phyloP scores from a whole-genome alignment of 371 early-diverging fungal genomes.

The Mortierella sp. region DNA sequence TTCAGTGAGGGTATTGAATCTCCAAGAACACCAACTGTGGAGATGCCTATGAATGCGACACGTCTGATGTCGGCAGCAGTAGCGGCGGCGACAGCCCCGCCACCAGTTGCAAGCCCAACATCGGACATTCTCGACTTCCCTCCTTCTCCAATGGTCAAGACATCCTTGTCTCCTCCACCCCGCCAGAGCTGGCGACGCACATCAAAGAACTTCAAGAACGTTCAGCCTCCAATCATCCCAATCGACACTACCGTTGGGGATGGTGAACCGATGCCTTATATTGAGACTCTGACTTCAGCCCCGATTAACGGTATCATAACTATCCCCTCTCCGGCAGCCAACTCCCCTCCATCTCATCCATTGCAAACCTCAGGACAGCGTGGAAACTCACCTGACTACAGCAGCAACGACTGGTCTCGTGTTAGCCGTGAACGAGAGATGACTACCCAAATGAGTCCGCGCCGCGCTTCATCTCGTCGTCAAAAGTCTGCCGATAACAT shows the following conservation, averaged over 20 bases:
- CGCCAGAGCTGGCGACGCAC: constrained; percentile 32
- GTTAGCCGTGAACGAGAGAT: constrained; percentile 14
- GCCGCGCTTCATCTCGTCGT: background rate
- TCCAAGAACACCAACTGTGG: constrained; percentile 4
- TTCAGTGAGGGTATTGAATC: constrained; percentile 4
- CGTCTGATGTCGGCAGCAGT: background rate
- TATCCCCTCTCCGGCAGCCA: constrained; percentile 10
- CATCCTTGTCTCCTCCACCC: constrained; percentile 31
- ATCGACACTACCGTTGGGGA: constrained; percentile 16
- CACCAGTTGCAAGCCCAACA: background rate
- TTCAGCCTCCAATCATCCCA: background rate
- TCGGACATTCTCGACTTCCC: background rate
- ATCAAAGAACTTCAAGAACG: constrained; percentile 20
- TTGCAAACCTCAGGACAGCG: background rate
- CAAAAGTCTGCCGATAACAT: constrained; percentile 27
- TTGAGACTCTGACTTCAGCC: constrained; percentile 1
- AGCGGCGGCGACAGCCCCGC: background rate
- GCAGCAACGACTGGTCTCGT: background rate
- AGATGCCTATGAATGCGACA: background rate
- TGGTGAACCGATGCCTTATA: background rate
- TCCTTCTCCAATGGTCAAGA: constrained; percentile 11
- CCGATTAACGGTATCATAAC: background rate
- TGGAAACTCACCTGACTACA: background rate
- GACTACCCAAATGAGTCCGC: constrained; percentile 5
- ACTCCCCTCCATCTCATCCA: constrained; percentile 4